Conservation (phyloP, 2,329 filamentous ascomycete species). For the Pseudocercospora eumusae region DNA sequence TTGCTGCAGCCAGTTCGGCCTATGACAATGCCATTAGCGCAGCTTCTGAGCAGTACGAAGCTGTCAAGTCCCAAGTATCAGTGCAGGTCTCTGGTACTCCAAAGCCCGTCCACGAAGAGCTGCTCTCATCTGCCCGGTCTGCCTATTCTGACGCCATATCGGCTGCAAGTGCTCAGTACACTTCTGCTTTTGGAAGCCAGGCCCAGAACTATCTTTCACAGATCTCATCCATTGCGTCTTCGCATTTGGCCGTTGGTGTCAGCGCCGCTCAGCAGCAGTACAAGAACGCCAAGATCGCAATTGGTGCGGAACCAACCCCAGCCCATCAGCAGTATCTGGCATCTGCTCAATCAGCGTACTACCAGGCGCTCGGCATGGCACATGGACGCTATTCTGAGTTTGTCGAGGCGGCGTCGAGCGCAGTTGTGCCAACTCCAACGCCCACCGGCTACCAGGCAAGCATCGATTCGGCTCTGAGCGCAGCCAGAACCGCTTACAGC, state of each 20-base stretch:
- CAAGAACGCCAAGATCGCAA: constrained; percentile 65
- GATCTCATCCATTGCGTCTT: constrained; percentile 68
- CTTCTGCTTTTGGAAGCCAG: constrained; percentile 49
- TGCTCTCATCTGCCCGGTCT: constrained; percentile 66
- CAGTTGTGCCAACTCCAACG: constrained; percentile 69
- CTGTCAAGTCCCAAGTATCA: constrained; percentile 67
- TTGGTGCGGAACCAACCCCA: constrained; percentile 63
- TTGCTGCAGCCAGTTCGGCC: constrained; percentile 57
- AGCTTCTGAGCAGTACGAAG: constrained; percentile 67
- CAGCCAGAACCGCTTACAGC: constrained; percentile 53
- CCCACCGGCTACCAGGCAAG: constrained; percentile 65
- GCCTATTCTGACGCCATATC: constrained; percentile 67
- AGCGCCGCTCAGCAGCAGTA: constrained; percentile 71
- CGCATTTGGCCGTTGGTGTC: constrained; percentile 69
- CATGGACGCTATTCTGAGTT: constrained; percentile 79
- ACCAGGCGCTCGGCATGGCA: constrained; percentile 74
- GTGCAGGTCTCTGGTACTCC: constrained; percentile 67
- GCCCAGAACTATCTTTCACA: constrained; percentile 17
- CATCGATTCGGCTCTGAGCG: constrained; percentile 49
- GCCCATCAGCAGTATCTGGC: constrained; percentile 58
- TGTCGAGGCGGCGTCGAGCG: constrained; percentile 68
- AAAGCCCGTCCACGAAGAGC: constrained; percentile 67
- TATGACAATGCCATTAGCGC: constrained; percentile 66
- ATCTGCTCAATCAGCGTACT: constrained; percentile 68
- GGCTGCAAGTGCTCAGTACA: constrained; percentile 61